These are phyloP conservation scores for Cystobasidium sp. DNA, from an alignment of 1,284 basidiomycete genomes.

Conservation along the genomic window DNA sequence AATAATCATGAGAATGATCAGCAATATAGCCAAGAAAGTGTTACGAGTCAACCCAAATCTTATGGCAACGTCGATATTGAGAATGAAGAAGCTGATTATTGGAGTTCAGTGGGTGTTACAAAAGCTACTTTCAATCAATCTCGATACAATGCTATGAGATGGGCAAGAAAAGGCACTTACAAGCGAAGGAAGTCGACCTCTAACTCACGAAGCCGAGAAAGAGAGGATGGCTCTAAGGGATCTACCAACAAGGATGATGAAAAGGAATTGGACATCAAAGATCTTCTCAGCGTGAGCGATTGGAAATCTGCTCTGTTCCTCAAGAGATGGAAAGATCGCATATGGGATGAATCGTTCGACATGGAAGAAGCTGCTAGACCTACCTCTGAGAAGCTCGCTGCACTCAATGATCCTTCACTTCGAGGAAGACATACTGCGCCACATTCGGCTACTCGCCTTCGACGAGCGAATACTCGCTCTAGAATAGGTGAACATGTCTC, in stretches of 20 bases:
- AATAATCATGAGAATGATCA: too few species aligned
- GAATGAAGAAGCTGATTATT: conserved; percentile 36
- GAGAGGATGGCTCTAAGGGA: neutral
- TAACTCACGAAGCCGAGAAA: neutral
- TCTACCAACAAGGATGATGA: neutral
- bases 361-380: conserved; percentile 32
- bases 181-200: neutral
- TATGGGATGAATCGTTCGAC: conserved; percentile 47
- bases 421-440: neutral
- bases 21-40: too few species aligned
- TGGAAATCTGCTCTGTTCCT: conserved; percentile 45
- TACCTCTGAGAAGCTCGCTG: conserved; percentile 36
- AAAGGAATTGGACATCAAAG: conserved; percentile 15
- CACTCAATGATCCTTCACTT: neutral
- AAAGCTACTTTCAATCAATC: neutral
- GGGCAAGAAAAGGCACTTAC: neutral
- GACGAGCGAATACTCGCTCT: conserved; percentile 18
- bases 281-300: conserved; percentile 16
- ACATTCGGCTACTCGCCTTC: neutral
- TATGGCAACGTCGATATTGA: neutral
- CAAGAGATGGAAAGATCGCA: conserved; percentile 48
- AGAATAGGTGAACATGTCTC: conserved; percentile 18
- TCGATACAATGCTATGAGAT: neutral
- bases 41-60: too few species aligned
- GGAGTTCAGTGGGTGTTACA: conserved; percentile 12